These are phyloP conservation scores for Lathyrus aphaca DNA, from an alignment of 306 rosid genomes.

Conservation along the genomic window DNA sequence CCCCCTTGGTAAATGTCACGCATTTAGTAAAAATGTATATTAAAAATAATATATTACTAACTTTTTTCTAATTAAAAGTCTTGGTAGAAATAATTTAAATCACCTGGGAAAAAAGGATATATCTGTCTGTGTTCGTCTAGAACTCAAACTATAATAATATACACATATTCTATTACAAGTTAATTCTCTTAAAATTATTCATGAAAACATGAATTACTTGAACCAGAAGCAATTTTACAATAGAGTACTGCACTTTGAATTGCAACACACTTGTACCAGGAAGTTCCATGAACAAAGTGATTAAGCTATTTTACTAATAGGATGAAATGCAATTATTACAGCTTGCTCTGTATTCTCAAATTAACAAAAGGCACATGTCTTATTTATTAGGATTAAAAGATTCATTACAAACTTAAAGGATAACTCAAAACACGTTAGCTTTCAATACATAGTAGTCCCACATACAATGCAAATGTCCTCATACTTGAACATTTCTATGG, in stretches of 20 bases:
- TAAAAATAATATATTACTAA: background rate
- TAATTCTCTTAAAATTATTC: background rate
- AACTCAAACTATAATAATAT: no score
- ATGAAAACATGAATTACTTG: background rate
- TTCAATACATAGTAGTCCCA: no score
- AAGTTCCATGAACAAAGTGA: slow-evolving; percentile 4
- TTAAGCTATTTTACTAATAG: background rate
- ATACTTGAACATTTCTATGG: no score
- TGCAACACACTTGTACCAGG: background rate
- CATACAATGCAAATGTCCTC: no score
- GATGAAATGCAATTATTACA: background rate
- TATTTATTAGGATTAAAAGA: slow-evolving; percentile 22
- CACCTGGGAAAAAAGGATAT: background rate
- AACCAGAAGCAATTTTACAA: background rate
- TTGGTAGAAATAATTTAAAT: background rate
- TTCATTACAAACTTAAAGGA: slow-evolving; percentile 27
- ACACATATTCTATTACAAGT: no score
- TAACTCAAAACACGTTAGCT: no score
- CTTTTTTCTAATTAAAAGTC: background rate
- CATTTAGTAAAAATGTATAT: background rate
- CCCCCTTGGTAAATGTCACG: background rate
- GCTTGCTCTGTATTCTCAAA: background rate
- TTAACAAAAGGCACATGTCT: background rate
- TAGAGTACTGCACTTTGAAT: background rate
- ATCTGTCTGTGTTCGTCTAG: background rate